These are phyloP conservation scores for Stipa capillata DNA, from an alignment of 176 grass and related monocot species.

Conservation along the genomic window DNA sequence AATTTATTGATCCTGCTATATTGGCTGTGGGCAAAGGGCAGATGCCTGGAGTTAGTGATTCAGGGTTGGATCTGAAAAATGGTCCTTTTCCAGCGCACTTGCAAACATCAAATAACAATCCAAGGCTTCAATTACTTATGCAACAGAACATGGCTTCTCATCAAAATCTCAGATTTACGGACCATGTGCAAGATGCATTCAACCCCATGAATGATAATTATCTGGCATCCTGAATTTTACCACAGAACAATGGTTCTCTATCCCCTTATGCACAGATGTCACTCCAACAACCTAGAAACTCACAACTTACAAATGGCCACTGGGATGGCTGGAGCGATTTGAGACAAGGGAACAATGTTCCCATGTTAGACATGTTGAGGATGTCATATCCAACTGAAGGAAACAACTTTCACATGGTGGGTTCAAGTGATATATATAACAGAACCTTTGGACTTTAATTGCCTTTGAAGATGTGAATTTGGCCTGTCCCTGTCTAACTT, in stretches of 20 bases:
- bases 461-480: slow-evolving; percentile 3
- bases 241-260: slow-evolving; percentile 43
- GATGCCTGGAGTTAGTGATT: slow-evolving; percentile 56
- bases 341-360: slow-evolving; percentile 35
- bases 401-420: slow-evolving; percentile 48
- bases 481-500: slow-evolving; percentile 16
- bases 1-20: slow-evolving; percentile 93
- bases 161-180: slow-evolving; percentile 49
- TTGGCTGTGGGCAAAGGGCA: slow-evolving; percentile 84
- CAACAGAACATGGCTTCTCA: slow-evolving; percentile 56
- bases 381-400: slow-evolving; percentile 56
- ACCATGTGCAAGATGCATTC: slow-evolving; percentile 45
- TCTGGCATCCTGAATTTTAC: slow-evolving; percentile 45
- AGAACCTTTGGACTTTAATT: slow-evolving; percentile 78
- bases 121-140: slow-evolving; percentile 62
- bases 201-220: slow-evolving; percentile 63
- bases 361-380: slow-evolving; percentile 46
- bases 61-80: slow-evolving; percentile 45
- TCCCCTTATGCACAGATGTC: slow-evolving; percentile 44
- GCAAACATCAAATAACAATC: slow-evolving; percentile 55
- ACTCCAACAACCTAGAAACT: slow-evolving; percentile 49
- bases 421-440: slow-evolving; percentile 60
- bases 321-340: slow-evolving; percentile 77
- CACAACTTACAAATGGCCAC: slow-evolving; percentile 47
- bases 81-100: slow-evolving; percentile 35